Evolutionary conservation across 169 alveolate species (phyloP).

Genomic region (Babesia ovata): DNA sequence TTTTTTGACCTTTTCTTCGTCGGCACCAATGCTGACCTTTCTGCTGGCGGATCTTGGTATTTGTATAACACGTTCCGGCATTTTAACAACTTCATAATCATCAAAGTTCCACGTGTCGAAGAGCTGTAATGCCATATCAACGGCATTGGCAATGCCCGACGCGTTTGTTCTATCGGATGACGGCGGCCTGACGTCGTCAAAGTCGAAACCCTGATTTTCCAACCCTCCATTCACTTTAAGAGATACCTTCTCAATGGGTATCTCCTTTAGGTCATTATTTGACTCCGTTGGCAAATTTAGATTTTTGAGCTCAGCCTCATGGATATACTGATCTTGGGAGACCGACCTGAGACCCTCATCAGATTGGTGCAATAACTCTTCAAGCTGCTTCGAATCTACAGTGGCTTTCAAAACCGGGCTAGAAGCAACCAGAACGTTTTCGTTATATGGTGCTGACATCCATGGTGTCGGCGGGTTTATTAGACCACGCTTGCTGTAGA

Average conservation of each 20-base stretch:
- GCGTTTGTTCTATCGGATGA: conserved; percentile 16
- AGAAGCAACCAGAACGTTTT: conserved; percentile 1
- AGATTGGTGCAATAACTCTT: background rate
- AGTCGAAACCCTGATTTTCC: background rate
- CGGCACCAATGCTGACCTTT: conserved; percentile 2
- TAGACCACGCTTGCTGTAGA: conserved; percentile 30
- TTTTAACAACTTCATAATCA: conserved; percentile 7
- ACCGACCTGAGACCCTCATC: conserved; percentile 23
- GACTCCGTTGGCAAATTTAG: background rate
- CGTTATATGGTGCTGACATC: background rate
- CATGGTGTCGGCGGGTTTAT: conserved; percentile 12
- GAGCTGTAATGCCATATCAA: conserved; percentile 18
- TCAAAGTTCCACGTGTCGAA: conserved; percentile 24
- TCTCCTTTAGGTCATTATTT: background rate
- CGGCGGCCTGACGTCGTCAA: background rate
- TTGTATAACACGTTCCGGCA: conserved; percentile 27
- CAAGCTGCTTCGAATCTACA: conserved; percentile 16
- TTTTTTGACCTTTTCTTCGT: background rate
- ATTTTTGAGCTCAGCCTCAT: background rate
- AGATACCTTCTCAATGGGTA: background rate
- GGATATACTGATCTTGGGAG: conserved; percentile 28
- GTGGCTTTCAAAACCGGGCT: conserved; percentile 41
- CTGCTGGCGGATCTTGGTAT: conserved; percentile 12
- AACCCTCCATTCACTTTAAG: background rate
- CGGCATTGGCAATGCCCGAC: conserved; percentile 18